These are phyloP conservation scores for Pseudogymnoascus sp. DNA, from an alignment of 2,329 filamentous ascomycete genomes.

Conservation along the genomic window DNA sequence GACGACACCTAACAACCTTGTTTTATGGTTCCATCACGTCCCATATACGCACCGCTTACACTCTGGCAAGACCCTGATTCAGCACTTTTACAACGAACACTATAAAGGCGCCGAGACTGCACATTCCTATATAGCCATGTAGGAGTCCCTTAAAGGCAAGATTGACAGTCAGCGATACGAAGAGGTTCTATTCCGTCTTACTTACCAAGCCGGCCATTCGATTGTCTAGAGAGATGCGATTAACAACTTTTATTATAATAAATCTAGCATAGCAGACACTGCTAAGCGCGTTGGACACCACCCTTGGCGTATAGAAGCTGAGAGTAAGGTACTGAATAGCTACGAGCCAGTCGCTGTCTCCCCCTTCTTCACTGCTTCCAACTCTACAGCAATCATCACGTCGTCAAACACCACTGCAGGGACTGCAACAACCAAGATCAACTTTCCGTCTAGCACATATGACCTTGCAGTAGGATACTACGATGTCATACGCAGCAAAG, in stretches of 20 bases:
- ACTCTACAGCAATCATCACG: slow-evolving; percentile 48
- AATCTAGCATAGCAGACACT: slow-evolving; percentile 53
- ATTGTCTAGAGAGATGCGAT: slow-evolving; percentile 65
- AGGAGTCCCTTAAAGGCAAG: slow-evolving; percentile 46
- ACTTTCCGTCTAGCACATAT: slow-evolving; percentile 47
- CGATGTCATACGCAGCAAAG: slow-evolving; percentile 51
- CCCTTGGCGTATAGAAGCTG: slow-evolving; percentile 61
- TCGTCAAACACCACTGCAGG: slow-evolving; percentile 43
- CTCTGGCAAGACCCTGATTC: slow-evolving; percentile 59
- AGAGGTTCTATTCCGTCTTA: slow-evolving; percentile 50
- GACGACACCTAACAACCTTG: slow-evolving; percentile 58
- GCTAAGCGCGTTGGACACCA: slow-evolving; percentile 50
- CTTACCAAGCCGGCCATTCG: slow-evolving; percentile 61
- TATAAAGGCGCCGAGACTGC: slow-evolving; percentile 53
- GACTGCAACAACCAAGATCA: slow-evolving; percentile 39
- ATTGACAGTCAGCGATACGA: slow-evolving; percentile 55
- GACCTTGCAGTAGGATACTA: slow-evolving; percentile 61
- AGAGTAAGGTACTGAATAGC: slow-evolving; percentile 52
- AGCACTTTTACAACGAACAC: slow-evolving; percentile 59
- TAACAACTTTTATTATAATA: slow-evolving; percentile 54
- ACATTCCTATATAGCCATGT: slow-evolving; percentile 48
- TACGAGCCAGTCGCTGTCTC: slow-evolving; percentile 48
- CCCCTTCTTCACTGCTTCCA: slow-evolving; percentile 55
- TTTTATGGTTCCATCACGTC: slow-evolving; percentile 71
- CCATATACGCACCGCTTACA: slow-evolving; percentile 56